Evolutionary conservation across 2,329 filamentous ascomycete species (phyloP).

Genomic region (Xylaria sp.): DNA sequence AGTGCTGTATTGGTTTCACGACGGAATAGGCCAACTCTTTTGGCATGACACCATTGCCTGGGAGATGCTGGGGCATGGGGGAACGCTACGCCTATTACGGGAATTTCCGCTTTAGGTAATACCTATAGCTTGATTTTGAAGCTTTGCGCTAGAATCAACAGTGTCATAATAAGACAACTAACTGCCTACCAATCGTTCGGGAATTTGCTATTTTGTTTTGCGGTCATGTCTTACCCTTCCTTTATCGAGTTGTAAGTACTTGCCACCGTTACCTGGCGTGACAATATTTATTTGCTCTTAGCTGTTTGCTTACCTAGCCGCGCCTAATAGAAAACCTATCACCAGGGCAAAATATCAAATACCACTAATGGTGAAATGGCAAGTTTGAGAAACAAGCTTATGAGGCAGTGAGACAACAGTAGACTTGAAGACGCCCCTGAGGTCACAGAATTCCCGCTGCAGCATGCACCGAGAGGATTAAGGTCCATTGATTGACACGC

Average conservation of each 20-base stretch:
- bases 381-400: no score
- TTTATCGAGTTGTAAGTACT: not conserved
- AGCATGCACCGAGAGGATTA: not conserved
- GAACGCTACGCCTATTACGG: slow-evolving; percentile 17
- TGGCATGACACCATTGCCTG: not conserved
- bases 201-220: not conserved
- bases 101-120: slow-evolving; percentile 16
- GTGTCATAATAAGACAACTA: no score
- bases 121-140: not conserved
- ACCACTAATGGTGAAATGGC: no score
- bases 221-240: not conserved
- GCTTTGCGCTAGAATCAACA: no score
- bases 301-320: no score
- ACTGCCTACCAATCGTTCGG: not conserved
- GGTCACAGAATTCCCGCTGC: no score
- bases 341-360: no score
- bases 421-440: not conserved
- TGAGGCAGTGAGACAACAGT: not conserved
- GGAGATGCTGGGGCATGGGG: not conserved
- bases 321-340: no score
- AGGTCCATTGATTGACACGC: slow-evolving; percentile 4
- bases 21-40: not conserved
- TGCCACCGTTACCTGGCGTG: no score
- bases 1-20: not conserved
- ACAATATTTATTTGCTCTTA: no score